A percentile compares a stretch with the other conserved stretches of the same genome.
phyloP scores from a whole-genome alignment of 768 basidiomycete genomes.

The Tricholoma terreum region DNA sequence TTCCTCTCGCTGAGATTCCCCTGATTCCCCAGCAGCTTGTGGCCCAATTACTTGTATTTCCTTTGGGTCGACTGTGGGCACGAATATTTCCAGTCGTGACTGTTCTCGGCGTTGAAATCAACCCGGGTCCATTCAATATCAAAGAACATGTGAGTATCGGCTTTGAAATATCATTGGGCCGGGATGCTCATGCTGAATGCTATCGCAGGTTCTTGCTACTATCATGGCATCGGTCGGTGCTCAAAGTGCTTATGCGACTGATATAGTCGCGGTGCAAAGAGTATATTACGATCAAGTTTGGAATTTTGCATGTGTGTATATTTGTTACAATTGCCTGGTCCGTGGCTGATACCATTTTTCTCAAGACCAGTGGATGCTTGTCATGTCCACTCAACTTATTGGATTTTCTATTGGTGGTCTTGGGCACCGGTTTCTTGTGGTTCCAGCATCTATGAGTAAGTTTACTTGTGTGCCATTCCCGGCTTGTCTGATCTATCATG shows the following conservation, averaged over 20 bases:
- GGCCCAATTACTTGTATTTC: conserved; percentile 70
- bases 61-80: conserved; percentile 67
- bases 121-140: conserved; percentile 74
- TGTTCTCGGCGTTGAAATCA: conserved; percentile 59
- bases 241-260: conserved; percentile 60
- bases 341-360: neutral
- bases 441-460: conserved; percentile 63
- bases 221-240: conserved; percentile 63
- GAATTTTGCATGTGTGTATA: conserved; percentile 42
- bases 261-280: conserved; percentile 70
- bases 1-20: neutral
- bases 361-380: conserved; percentile 56
- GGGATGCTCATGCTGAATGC: neutral
- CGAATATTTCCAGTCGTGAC: conserved; percentile 48
- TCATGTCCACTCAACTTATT: conserved; percentile 71
- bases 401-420: conserved; percentile 58
- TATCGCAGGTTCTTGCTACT: conserved; percentile 53
- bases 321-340: neutral
- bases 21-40: conserved; percentile 41
- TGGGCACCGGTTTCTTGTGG: conserved; percentile 60
- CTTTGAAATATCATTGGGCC: neutral
- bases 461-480: neutral
- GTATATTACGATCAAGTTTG: conserved; percentile 62
- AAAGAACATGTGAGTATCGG: conserved; percentile 51
- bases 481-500: neutral